Conservation (phyloP, 768 basidiomycete species). For the Phaffia australis region DNA sequence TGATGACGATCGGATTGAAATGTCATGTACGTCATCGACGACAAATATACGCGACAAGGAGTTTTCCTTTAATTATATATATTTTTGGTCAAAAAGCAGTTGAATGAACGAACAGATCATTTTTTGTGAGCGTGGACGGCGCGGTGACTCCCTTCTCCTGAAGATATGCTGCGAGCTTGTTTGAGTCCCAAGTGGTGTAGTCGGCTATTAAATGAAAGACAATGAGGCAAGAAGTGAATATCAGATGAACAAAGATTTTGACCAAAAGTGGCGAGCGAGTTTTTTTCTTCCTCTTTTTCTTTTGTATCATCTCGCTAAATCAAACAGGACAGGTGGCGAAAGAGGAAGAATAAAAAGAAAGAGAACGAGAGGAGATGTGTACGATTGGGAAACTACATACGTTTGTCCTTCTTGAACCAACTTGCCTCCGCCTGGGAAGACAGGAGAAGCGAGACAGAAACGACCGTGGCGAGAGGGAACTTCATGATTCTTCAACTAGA, state of each 20-base stretch:
- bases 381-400: not conserved
- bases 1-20: not conserved
- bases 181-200: conserved; percentile 15
- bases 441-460: conserved; percentile 14
- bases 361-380: not conserved
- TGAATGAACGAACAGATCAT: conserved; percentile 11
- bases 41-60: too few relatives aligned
- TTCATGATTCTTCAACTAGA: conserved; percentile 6
- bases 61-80: not conserved
- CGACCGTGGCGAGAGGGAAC: conserved; percentile 20
- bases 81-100: not conserved
- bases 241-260: not conserved
- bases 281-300: too few relatives aligned
- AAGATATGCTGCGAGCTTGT: conserved; percentile 19
- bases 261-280: not conserved
- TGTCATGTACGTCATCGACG: too few relatives aligned
- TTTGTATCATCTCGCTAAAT: too few relatives aligned
- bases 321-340: not conserved
- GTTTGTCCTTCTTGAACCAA: conserved; percentile 23
- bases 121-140: conserved; percentile 10
- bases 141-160: conserved; percentile 13
- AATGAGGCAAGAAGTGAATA: too few relatives aligned
- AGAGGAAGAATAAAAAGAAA: not conserved
- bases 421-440: conserved; percentile 12
- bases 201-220: conserved; percentile 6